phyloP scores from a whole-genome alignment of 2,329 filamentous ascomycete genomes.

The Pseudogymnoascus sp. region DNA sequence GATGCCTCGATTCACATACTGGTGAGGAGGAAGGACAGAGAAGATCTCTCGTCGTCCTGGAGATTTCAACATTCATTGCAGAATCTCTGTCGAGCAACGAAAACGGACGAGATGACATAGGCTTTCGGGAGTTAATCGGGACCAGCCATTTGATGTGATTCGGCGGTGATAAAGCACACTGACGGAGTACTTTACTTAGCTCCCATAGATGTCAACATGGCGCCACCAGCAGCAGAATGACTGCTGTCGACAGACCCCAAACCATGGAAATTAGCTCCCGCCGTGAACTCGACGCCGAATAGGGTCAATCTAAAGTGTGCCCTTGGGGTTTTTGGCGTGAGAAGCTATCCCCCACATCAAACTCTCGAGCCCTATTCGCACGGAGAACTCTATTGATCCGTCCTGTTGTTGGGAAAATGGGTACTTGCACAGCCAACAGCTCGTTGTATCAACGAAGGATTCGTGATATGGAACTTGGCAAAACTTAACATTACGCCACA shows the following conservation, averaged over 20 bases:
- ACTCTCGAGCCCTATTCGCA: background rate
- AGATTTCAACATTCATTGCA: background rate
- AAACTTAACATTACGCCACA: background rate
- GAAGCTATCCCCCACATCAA: background rate
- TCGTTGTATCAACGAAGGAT: background rate
- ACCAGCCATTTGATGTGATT: constrained; percentile 5
- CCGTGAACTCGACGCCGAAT: background rate
- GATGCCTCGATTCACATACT: background rate
- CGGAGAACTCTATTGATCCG: background rate
- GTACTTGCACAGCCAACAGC: background rate
- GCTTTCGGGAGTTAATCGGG: background rate
- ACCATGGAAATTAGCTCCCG: constrained; percentile 2
- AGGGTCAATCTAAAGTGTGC: background rate
- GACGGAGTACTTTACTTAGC: background rate
- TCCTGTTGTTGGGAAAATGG: background rate
- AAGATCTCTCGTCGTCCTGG: background rate
- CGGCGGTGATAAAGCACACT: background rate
- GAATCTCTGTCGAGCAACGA: background rate
- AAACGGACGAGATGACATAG: constrained; percentile 2
- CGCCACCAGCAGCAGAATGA: background rate
- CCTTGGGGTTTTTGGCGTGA: background rate
- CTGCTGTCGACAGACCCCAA: background rate
- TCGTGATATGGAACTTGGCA: background rate
- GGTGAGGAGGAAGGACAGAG: background rate
- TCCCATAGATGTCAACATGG: background rate